A percentile compares a stretch with the other conserved stretches of the same genome.
phyloP scores from a whole-genome alignment of 176 grass and related monocot genomes.

The Luzula sylvatica region DNA sequence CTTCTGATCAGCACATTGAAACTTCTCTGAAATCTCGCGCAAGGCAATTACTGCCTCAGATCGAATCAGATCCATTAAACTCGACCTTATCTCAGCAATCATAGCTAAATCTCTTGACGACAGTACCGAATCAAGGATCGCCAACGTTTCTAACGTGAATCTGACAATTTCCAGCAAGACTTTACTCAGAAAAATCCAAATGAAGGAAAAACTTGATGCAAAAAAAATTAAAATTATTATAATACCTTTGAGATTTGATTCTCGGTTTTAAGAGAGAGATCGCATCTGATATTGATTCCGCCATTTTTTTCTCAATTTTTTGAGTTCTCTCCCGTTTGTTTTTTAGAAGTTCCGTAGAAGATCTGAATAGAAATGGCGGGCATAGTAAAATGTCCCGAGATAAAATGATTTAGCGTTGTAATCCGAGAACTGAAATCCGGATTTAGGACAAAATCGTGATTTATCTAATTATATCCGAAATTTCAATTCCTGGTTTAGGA shows the following conservation, averaged over 20 bases:
- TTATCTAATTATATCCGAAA: too few relatives aligned
- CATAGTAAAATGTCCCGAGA: too few relatives aligned
- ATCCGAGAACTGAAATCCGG: too few relatives aligned
- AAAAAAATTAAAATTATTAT: neutral
- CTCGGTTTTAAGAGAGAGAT: slow-evolving; percentile 27
- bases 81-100: slow-evolving; percentile 32
- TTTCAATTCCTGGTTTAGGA: too few relatives aligned
- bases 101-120: slow-evolving; percentile 31
- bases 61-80: slow-evolving; percentile 29
- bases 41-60: slow-evolving; percentile 19
- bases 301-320: slow-evolving; percentile 3
- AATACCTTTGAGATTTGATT: slow-evolving; percentile 26
- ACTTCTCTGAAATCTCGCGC: slow-evolving; percentile 17
- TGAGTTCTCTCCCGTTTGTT: neutral
- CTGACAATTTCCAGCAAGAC: slow-evolving; percentile 7
- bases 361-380: too few relatives aligned
- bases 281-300: neutral
- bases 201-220: neutral
- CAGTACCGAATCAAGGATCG: slow-evolving; percentile 41
- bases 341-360: neutral
- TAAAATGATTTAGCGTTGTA: too few relatives aligned
- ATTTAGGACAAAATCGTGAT: too few relatives aligned
- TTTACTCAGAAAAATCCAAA: neutral
- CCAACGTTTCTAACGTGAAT: slow-evolving; percentile 33
- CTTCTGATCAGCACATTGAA: slow-evolving; percentile 9